Percentiles rank a stretch among this genome's conserved stretches.
Conservation (phyloP, 169 alveolate genomes). For the Blepharisma undulans region DNA sequence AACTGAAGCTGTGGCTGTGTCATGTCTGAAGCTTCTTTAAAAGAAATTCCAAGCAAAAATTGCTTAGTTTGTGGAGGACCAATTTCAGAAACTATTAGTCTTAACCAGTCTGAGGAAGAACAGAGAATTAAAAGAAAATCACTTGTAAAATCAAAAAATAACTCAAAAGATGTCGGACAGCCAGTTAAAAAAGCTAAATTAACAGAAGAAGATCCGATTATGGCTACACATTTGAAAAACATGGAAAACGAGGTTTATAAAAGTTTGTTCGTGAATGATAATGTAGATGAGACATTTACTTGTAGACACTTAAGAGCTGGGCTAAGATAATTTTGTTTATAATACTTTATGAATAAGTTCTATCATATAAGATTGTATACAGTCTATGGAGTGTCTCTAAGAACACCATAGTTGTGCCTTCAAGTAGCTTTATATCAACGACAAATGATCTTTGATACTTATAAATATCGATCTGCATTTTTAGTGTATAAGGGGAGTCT, state of each 20-base stretch:
- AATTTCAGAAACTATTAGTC: background rate
- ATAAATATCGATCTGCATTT: background rate
- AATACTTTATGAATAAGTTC: background rate
- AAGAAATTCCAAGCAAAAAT: constrained; percentile 9
- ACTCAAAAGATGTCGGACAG: background rate
- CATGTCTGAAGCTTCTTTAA: background rate
- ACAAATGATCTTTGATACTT: background rate
- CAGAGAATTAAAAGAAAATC: background rate
- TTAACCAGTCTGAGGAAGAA: background rate
- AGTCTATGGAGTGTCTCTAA: background rate
- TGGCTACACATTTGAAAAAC: background rate
- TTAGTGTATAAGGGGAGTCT: background rate
- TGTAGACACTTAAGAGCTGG: constrained; percentile 29
- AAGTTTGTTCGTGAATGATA: background rate
- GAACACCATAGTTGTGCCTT: background rate
- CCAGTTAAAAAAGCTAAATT: background rate
- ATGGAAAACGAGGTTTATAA: background rate
- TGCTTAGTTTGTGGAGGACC: constrained; percentile 1
- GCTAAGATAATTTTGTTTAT: background rate
- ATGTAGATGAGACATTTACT: background rate
- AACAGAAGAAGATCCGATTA: background rate
- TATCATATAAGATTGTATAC: background rate
- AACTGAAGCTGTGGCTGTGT: constrained; percentile 38
- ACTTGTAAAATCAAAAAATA: background rate
- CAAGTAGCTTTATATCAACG: background rate